Evolutionary conservation across 2,329 filamentous ascomycete species (phyloP).

Genomic region (Magnaporthiopsis poae): DNA sequence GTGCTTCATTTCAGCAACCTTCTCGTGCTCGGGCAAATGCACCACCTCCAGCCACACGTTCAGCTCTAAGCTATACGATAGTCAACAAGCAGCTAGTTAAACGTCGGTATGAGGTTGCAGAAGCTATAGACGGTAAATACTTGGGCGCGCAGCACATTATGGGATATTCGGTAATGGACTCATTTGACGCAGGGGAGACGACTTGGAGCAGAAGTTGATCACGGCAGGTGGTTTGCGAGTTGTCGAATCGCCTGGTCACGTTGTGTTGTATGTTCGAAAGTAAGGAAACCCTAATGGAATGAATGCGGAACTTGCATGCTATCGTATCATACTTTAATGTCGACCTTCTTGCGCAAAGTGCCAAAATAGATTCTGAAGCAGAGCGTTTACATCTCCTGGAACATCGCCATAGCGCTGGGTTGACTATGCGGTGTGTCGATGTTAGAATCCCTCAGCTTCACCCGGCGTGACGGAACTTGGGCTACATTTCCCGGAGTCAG

Average conservation of each 20-base stretch:
- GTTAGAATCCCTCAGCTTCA: background rate
- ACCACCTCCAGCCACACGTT: background rate
- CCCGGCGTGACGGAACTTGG: no score
- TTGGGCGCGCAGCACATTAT: background rate
- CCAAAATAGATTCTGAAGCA: background rate
- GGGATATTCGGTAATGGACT: background rate
- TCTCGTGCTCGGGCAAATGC: no score
- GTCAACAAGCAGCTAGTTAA: background rate
- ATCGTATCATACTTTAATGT: background rate
- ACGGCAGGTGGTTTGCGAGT: background rate
- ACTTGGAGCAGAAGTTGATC: background rate
- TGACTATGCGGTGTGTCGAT: background rate
- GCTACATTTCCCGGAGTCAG: no score
- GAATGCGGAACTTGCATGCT: no score
- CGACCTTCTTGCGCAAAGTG: background rate
- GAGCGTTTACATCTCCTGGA: background rate
- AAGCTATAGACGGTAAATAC: background rate
- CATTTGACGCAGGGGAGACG: background rate
- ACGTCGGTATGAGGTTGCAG: background rate
- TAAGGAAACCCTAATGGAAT: no score
- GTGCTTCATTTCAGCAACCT: background rate
- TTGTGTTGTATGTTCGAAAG: background rate
- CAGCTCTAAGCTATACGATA: background rate
- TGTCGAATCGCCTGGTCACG: no score
- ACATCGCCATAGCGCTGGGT: background rate